phyloP scores from a whole-genome alignment of 345 rosid genomes.

The Corymbia maculata region DNA sequence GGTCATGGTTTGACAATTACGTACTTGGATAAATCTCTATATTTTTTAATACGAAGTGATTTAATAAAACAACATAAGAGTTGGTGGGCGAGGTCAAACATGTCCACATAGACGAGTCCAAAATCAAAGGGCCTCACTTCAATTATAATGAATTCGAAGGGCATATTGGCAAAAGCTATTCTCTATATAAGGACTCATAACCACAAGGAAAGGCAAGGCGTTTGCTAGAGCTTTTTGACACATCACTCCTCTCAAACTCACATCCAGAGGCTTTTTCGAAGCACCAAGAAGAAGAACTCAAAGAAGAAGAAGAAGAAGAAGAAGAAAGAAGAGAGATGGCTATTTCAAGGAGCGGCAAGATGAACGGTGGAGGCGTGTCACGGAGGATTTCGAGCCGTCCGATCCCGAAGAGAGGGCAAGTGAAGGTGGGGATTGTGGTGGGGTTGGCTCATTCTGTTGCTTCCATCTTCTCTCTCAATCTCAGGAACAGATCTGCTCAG shows the following conservation, averaged over 20 bases:
- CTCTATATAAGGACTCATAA: not conserved
- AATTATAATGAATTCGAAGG: not conserved
- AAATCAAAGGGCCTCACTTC: not conserved
- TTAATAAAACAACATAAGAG: not conserved
- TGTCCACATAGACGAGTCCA: not conserved
- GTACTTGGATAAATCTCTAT: not conserved
- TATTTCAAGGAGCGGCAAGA: slow-evolving; percentile 10
- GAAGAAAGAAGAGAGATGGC: slow-evolving; percentile 14
- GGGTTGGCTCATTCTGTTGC: slow-evolving; percentile 51
- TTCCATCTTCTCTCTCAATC: slow-evolving; percentile 28
- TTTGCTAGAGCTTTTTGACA: not conserved
- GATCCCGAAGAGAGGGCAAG: slow-evolving; percentile 70
- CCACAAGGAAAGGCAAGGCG: not conserved
- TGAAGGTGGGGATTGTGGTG: slow-evolving; percentile 54
- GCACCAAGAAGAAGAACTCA: not conserved
- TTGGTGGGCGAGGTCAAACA: not conserved
- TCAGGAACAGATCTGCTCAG: not conserved
- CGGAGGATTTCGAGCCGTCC: slow-evolving; percentile 33
- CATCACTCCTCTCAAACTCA: not conserved
- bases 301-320: not conserved
- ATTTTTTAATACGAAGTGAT: not conserved
- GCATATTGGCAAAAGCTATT: not conserved
- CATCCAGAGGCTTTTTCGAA: not conserved
- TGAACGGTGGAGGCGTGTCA: slow-evolving; percentile 13
- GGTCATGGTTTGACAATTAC: not conserved